These are phyloP conservation scores for Boletellus deceptivus DNA, from an alignment of 1,284 basidiomycete species.

Conservation along the genomic window DNA sequence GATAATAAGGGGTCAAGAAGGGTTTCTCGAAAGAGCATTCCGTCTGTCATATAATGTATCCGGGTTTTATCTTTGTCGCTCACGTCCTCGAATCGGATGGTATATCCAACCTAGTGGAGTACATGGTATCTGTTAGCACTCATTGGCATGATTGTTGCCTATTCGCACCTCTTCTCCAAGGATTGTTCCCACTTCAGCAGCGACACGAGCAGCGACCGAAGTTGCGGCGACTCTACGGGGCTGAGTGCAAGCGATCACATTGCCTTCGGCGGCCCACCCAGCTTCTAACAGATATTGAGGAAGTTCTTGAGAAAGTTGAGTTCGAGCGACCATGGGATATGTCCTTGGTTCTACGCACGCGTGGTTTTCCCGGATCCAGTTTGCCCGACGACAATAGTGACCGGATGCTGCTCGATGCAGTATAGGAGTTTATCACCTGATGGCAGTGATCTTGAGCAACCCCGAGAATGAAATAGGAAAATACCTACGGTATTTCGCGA, in stretches of 20 bases:
- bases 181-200: constrained; percentile 82
- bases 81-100: constrained; percentile 96
- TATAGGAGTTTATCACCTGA: constrained; percentile 77
- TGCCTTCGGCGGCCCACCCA: constrained; percentile 81
- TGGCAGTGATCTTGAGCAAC: background rate
- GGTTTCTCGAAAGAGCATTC: constrained; percentile 95
- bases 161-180: constrained; percentile 84
- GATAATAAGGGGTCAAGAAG: constrained; percentile 86
- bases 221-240: constrained; percentile 95
- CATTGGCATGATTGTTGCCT: background rate
- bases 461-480: background rate
- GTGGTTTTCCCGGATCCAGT: constrained; percentile 98
- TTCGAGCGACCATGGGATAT: background rate
- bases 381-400: constrained; percentile 90
- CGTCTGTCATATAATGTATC: constrained; percentile 98
- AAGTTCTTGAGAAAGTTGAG: constrained; percentile 58
- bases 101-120: constrained; percentile 81
- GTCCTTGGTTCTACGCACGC: constrained; percentile 51
- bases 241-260: constrained; percentile 88
- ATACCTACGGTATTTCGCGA: constrained; percentile 78
- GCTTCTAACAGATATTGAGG: constrained; percentile 93
- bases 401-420: constrained; percentile 79
- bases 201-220: constrained; percentile 88
- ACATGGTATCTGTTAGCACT: background rate
- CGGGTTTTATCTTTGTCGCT: constrained; percentile 78